Evolutionary conservation across 2,329 filamentous ascomycete genomes (phyloP).

Genomic region (Alternaria sp.): DNA sequence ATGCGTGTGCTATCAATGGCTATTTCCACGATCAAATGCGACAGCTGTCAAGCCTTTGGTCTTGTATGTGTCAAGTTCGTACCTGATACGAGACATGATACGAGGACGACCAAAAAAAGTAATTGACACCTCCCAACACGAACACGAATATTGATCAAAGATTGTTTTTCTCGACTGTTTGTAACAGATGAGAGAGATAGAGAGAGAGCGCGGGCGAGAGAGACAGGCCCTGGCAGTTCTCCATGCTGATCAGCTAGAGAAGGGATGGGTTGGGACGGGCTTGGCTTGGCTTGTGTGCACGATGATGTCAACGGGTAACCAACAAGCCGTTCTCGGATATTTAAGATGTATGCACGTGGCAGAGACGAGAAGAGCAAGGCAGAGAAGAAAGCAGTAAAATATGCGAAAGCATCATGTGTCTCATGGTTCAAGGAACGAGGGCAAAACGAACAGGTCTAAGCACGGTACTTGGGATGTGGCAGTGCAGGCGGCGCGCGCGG

Average conservation of each 20-base stretch:
- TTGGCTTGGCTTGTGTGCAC: constrained; percentile 8
- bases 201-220: not conserved
- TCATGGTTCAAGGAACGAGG: not conserved
- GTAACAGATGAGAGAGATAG: not conserved
- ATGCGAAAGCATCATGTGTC: not conserved
- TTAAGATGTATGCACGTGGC: not conserved
- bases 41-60: constrained; percentile 1
- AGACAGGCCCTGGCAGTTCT: not conserved
- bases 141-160: not conserved
- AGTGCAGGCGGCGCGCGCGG: not conserved
- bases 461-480: not conserved
- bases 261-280: not conserved
- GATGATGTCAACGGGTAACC: constrained; percentile 23
- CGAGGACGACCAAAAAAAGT: not conserved
- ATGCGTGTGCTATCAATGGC: not conserved
- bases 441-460: not conserved
- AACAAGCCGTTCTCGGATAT: not conserved
- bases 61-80: not conserved
- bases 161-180: not conserved
- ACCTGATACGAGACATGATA: not conserved
- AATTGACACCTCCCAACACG: not conserved
- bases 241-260: not conserved
- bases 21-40: not conserved
- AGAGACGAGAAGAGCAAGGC: not conserved
- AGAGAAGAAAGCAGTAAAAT: not conserved